Base-by-base conservation (phyloP, 2,329 filamentous ascomycete genomes). In the Lasiodiplodia hormozganensis region DNA sequence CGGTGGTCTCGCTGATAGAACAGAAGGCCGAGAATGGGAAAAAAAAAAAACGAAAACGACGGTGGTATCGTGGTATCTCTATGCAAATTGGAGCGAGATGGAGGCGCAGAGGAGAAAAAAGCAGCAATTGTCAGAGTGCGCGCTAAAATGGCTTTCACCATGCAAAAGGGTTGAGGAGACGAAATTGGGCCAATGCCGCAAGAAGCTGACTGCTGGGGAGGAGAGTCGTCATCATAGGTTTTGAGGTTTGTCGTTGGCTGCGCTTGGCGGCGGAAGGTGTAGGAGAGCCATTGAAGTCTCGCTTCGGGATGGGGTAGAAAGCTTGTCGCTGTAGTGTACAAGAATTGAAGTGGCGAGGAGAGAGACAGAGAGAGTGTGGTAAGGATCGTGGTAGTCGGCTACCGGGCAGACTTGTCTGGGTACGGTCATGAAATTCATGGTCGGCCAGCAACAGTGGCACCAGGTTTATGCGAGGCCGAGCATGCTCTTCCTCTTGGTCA, bases 401-500 rank as follows among this genome's bases (percentile, higher is more conserved):
- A 28, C 40, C 25, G 18, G 56, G 56, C 38, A 28, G 56, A 60
- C 36, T 31, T n/a, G 21, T 43, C 3, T 18, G 36, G 36, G 25
- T 40, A 14, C 18, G n/a, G n/a, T 60, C 56, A 51, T 62, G 40
- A 25, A 31, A 23, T 2, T 49, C 43, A 34, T 62, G 16, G 43
- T 62, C 43, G 40, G 57, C 25, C 23, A 49, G 23, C 40, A 49
- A 58, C n/a, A 3, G 6, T 58, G 54, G 54, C n/a, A 18, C 54
- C 36, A 58, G 23, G 21, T n/a, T 52, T 64, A 64, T 4, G 60
- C 60, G 43, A 64, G n/a, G 28, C 78, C 77, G 76, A 80, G 78
- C 31, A 79, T 69, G 47, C 77, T 79, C 70, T 78, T 79, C 54
- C 78, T 73, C 73, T 79, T 79, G 52, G 73, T 74, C 38, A 80